Evolutionary conservation across 2,329 filamentous ascomycete genomes (phyloP), one percentile per base, ranked within the genome.

Genomic region (Colletotrichum echinochloae): DNA sequence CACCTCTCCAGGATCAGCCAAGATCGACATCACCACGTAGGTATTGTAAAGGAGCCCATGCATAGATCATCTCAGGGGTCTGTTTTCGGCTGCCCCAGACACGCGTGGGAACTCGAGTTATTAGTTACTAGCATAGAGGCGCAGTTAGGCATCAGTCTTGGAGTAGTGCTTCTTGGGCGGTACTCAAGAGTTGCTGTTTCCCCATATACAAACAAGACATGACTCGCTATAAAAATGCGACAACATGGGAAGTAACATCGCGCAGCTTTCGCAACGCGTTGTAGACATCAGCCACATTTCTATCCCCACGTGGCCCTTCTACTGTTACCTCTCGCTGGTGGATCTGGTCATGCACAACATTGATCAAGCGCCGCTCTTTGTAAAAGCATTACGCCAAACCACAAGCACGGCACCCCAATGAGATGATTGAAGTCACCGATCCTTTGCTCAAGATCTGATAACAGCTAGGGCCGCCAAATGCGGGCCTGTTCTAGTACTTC

Each of bases 1-100:
- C 67, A 70, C 67, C 61, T 33, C 26, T 16, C 7, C 20, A 49
- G 35, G 35, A 56, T 44, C 51, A 57, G 39, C 0, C 20, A 1
- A 26, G 62, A 37, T 54, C 54, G 51, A 16, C 48, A 41, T 44
- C 9, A 33, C 2, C 30, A 12, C 39, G 28, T n/a, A n/a, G n/a
- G n/a, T n/a, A n/a, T n/a, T 26, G 35, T 35, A 9, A 23, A 44
- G 35, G 39, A 48, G 39, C 26, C 56, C 12, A 1, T 33, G 28
- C 39, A 12, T 28, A 35, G 41, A 60, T 60, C 7, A 46, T 33
- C 28, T 2, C 14, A 49, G 20, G 41, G 28, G 9, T 23, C 2
- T 52, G 1, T 41, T 33, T 28, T 62, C 44, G 48, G 26, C 20
- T 18, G 12, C 26, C 51, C 48, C 48, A 48, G n/a, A n/a, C 37